A percentile compares a stretch with the other conserved stretches of the same genome.
These are phyloP conservation scores for Aureobasidium sp. DNA, from an alignment of 2,329 filamentous ascomycete species.

Conservation along the genomic window DNA sequence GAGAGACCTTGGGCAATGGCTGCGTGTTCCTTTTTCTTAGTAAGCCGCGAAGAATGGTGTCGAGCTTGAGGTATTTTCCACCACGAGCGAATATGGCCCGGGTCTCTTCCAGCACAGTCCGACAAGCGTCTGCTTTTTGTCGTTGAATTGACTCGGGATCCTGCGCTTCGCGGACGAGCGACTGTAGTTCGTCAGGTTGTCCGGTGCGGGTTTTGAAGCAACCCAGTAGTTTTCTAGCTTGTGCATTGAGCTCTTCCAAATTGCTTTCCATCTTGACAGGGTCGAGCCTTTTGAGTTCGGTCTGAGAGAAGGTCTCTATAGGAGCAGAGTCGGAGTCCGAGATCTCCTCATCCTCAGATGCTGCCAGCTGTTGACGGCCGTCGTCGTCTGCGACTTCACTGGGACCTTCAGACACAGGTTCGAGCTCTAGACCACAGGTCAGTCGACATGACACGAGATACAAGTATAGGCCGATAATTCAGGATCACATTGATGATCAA, in stretches of 20 bases:
- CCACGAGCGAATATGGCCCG: constrained; percentile 33
- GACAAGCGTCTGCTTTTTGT: constrained; percentile 32
- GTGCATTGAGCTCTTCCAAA: constrained; percentile 31
- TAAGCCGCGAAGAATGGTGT: constrained; percentile 34
- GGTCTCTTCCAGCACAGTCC: constrained; percentile 27
- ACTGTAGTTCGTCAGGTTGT: constrained; percentile 20
- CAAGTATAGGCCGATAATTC: neutral
- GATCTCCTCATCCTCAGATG: neutral
- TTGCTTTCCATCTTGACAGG: constrained; percentile 35
- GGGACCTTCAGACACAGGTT: neutral
- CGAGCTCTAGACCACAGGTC: neutral
- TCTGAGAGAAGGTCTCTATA: constrained; percentile 33
- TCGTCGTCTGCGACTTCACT: neutral
- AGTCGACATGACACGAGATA: neutral
- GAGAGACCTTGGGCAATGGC: constrained; percentile 22
- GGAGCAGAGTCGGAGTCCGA: neutral
- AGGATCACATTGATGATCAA: neutral
- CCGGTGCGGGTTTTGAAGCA: constrained; percentile 26
- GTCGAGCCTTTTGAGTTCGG: constrained; percentile 38
- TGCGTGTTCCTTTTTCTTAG: constrained; percentile 27
- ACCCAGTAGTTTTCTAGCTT: constrained; percentile 25
- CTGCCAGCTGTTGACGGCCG: neutral
- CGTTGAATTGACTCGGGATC: constrained; percentile 32
- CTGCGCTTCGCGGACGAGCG: constrained; percentile 25
- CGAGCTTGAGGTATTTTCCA: constrained; percentile 36